Conservation (phyloP, 2,329 filamentous ascomycete genomes). For the Xylariomycetidae sp. region DNA sequence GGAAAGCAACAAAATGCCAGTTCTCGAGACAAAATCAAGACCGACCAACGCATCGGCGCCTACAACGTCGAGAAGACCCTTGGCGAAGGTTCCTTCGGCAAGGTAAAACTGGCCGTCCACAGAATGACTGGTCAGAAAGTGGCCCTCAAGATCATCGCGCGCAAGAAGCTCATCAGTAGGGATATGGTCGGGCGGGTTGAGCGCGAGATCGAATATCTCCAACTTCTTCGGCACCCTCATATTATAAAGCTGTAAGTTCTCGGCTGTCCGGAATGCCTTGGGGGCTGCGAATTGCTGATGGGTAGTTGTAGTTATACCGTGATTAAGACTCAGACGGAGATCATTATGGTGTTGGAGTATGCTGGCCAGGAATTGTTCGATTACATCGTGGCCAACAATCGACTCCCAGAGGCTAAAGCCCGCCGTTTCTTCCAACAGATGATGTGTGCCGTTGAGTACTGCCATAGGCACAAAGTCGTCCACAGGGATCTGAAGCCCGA, state of each 20-base stretch:
- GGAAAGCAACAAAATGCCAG: too few relatives aligned
- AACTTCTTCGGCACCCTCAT: conserved; percentile 90
- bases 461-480: conserved; percentile 97
- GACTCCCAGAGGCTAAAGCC: conserved; percentile 87
- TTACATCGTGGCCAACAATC: conserved; percentile 92
- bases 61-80: conserved; percentile 89
- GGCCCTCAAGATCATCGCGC: conserved; percentile 93
- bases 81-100: conserved; percentile 95
- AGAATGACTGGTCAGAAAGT: conserved; percentile 91
- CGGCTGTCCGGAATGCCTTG: background rate
- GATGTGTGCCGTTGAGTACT: conserved; percentile 97
- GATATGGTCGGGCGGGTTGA: conserved; percentile 98
- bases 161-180: conserved; percentile 91
- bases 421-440: conserved; percentile 99
- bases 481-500: conserved; percentile 97
- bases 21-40: conserved; percentile 48
- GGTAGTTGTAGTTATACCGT: conserved; percentile 70
- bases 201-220: conserved; percentile 95
- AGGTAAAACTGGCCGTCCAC: conserved; percentile 95
- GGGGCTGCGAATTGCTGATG: conserved; percentile 18
- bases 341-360: conserved; percentile 99
- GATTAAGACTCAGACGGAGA: conserved; percentile 89
- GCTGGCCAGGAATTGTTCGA: conserved; percentile 96
- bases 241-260: conserved; percentile 89
- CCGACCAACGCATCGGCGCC: conserved; percentile 82